Evolutionary conservation across 768 basidiomycete genomes (phyloP).

Genomic region (Lyophyllum shimeji): DNA sequence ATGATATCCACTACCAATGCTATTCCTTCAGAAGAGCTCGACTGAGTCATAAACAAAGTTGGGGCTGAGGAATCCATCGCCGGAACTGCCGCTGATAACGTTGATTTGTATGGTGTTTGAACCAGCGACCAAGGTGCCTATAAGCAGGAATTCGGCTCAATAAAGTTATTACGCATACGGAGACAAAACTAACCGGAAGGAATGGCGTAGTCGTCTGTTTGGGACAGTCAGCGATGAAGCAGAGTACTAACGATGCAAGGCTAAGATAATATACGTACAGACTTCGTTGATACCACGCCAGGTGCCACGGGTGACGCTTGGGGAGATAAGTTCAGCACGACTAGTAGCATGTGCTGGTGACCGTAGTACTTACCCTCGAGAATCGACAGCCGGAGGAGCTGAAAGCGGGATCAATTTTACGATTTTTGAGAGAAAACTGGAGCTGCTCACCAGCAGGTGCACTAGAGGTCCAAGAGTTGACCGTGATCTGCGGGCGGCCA

Average conservation of each 20-base stretch:
- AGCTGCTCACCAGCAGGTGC: constrained; percentile 33
- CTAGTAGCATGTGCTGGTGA: background rate
- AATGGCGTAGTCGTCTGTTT: constrained; percentile 38
- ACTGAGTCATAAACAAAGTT: constrained; percentile 46
- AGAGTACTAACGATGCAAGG: background rate
- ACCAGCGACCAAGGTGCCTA: constrained; percentile 36
- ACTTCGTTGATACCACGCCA: constrained; percentile 48
- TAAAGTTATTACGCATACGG: background rate
- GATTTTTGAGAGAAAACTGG: background rate
- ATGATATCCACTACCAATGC: background rate
- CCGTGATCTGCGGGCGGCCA: constrained; percentile 43
- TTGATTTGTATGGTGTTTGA: constrained; percentile 44
- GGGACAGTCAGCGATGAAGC: background rate
- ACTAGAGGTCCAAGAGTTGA: constrained; percentile 43
- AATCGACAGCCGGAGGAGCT: constrained; percentile 41
- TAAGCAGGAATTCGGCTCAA: background rate
- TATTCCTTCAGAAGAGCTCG: constrained; percentile 31
- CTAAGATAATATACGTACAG: constrained; percentile 27
- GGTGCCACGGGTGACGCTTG: constrained; percentile 48
- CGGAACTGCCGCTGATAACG: constrained; percentile 43
- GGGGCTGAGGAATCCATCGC: constrained; percentile 43
- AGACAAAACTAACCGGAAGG: constrained; percentile 31
- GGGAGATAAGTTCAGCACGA: background rate
- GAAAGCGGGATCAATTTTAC: background rate
- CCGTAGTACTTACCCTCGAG: constrained; percentile 35